Evolutionary conservation across 1,284 basidiomycete species (phyloP).

Genomic region (Cronartium quercuum): DNA sequence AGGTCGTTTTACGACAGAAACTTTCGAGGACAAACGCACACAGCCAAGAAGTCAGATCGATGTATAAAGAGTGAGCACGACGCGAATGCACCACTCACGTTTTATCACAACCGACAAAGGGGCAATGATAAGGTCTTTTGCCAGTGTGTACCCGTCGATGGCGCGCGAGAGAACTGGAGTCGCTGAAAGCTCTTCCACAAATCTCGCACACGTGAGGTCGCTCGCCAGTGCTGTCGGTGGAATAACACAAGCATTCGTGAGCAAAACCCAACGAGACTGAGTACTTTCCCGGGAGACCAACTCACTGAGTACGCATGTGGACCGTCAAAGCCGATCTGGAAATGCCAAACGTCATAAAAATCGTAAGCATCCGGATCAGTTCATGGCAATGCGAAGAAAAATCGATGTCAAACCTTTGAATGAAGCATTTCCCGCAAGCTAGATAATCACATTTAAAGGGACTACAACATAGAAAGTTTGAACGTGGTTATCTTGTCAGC

Average conservation of each 20-base stretch:
- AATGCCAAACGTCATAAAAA: background rate
- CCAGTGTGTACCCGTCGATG: constrained; percentile 56
- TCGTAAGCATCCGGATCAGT: constrained; percentile 51
- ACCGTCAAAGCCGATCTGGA: constrained; percentile 40
- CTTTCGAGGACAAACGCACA: too few species aligned
- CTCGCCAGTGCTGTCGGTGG: constrained; percentile 55
- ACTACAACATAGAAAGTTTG: constrained; percentile 25
- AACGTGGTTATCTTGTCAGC: background rate
- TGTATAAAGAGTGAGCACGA: background rate
- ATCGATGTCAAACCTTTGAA: constrained; percentile 44
- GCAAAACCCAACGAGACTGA: constrained; percentile 14
- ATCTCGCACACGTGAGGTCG: constrained; percentile 55
- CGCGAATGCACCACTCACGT: constrained; percentile 11
- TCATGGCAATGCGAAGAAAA: constrained; percentile 52
- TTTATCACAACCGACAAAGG: constrained; percentile 32
- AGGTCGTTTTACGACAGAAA: constrained; percentile 52
- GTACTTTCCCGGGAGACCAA: background rate
- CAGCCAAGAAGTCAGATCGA: background rate
- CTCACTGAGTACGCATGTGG: constrained; percentile 53
- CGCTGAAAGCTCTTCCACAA: constrained; percentile 56
- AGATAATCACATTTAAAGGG: constrained; percentile 42
- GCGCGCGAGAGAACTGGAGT: constrained; percentile 57
- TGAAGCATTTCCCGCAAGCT: constrained; percentile 46
- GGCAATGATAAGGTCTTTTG: constrained; percentile 47
- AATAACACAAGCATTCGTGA: constrained; percentile 42